These are phyloP conservation scores for Bipolaris zeicola DNA, from an alignment of 2,329 filamentous ascomycete genomes.

Conservation along the genomic window DNA sequence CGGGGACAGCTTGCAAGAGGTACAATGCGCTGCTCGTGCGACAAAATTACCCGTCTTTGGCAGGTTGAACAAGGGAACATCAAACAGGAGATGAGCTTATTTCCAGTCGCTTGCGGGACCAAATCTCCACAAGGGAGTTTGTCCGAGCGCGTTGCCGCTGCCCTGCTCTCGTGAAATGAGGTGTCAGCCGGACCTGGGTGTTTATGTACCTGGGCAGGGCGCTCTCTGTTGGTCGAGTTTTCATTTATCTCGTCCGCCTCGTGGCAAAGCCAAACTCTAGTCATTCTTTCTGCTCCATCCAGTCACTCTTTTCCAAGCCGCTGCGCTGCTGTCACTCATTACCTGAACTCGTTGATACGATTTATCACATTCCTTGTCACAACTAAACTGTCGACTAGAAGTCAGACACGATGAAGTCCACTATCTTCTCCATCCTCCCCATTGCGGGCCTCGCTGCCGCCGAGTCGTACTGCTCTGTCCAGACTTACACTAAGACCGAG, in stretches of 20 bases:
- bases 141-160: constrained; percentile 13
- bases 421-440: constrained; percentile 33
- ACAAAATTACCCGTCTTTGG: neutral
- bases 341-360: constrained; percentile 16
- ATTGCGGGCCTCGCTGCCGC: constrained; percentile 30
- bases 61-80: constrained; percentile 2
- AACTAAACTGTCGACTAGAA: constrained; percentile 6
- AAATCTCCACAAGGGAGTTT: constrained; percentile 27
- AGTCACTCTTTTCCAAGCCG: constrained; percentile 28
- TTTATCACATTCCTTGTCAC: constrained; percentile 2
- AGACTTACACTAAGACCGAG: constrained; percentile 25
- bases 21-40: constrained; percentile 5
- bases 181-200: constrained; percentile 9
- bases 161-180: constrained; percentile 25
- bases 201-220: constrained; percentile 24
- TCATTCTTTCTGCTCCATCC: constrained; percentile 16
- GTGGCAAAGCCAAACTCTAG: constrained; percentile 13
- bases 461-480: constrained; percentile 28
- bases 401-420: constrained; percentile 33
- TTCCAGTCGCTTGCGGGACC: constrained; percentile 15
- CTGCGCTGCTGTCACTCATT: constrained; percentile 38
- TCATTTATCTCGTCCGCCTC: constrained; percentile 17
- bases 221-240: constrained; percentile 6
- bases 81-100: constrained; percentile 24
- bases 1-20: constrained; percentile 2